Evolutionary conservation across 1,139 yeast species (phyloP), one percentile per base, ranked within the genome.

Genomic region (Geotrichum reessii): DNA sequence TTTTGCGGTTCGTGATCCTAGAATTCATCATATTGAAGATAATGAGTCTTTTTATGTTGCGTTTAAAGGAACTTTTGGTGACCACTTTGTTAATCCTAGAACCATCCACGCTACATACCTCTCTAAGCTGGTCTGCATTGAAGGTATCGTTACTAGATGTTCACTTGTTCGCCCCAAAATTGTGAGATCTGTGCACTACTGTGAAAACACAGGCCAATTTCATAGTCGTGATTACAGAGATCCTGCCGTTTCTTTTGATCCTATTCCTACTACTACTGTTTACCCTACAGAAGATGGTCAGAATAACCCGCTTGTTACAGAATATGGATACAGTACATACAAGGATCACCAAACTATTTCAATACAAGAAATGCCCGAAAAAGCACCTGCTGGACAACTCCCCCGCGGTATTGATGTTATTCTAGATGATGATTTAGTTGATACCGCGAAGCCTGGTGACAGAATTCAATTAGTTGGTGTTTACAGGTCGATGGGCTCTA

Each of bases 281-380:
- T 95, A 91, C 70, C 99, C 99, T 12, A 88, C 96, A 0, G 96
- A 89, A 68, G 99, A 95, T 71, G 81, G 87, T 40, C 93, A 90
- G 57, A 97, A 97, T 14, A 86, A 92, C 73, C 88, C 90, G 65
- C 76, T 93, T 63, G 79, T 83, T 40, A 92, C 97, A 0, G 99
- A 93, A 71, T 93, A 89, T 69, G 99, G 99, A 3, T 88, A 86
- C 70, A 87, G 95, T 22, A 90, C 96, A 22, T 93, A 90, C 71
- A 81, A 93, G 66, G 99, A 93, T 73, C 97, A 93, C 70, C 99
- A 93, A 74, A 87, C 91, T 51, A 81, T 93, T 44, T 84, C 97
- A 0, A 87, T 93, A 46, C 99, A 93, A 73, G 99, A 93, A 76
- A 89, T 95, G 93, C 99, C 99, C 0, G 99, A 93, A 75, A 81